Base-by-base conservation (phyloP, 176 grass and related monocot species). In the Elymus sibiricus region DNA sequence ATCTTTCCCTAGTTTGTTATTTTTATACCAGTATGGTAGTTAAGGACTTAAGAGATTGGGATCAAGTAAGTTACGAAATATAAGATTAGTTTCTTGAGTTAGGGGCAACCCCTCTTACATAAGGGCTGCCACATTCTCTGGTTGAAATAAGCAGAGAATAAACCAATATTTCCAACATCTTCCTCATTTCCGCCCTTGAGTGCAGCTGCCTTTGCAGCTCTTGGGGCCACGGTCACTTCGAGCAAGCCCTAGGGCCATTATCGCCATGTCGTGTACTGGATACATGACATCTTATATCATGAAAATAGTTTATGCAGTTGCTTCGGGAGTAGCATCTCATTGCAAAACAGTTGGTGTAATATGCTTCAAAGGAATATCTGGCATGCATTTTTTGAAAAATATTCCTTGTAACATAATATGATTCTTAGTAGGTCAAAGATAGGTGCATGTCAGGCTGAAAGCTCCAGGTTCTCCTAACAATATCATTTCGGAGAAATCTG, bases 381-480 rank as follows among this genome's bases (percentile, higher is more conserved):
- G 2, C 39, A n/a, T 27, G 79, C 43, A 80, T 75, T 43, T 55
- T 5, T 68, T 68, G 31, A 16, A 16, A 2, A 37, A 68, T 17
- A 14, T 35, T 35, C 21, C 16, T 2, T 16, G 7, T 35, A 68
- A 37, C 16, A 35, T 37, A 19, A 35, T 66, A 38, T 40, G 11
- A 22, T 24, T 24, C 37, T 74, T 59, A 80, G 40, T 65, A 66
- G 13, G 21, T 25, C 42, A 79, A 42, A 15, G 68, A 44, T 15
- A 89, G 29, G n/a, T 42, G n/a, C 60, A 85, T 17, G 38, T 71
- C 8, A 86, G 26, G 76, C 24, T 62, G 61, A 21, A 37, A 69
- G 24, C 19, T 82, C 4, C 9, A 62, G 12, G 12, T 29, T 82
- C 40, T 63, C 14, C 7, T 31, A 16, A 51, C 11, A 16, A 68